Base-by-base conservation (phyloP, 2,329 filamentous ascomycete genomes). In the Calonectria henricotiae region DNA sequence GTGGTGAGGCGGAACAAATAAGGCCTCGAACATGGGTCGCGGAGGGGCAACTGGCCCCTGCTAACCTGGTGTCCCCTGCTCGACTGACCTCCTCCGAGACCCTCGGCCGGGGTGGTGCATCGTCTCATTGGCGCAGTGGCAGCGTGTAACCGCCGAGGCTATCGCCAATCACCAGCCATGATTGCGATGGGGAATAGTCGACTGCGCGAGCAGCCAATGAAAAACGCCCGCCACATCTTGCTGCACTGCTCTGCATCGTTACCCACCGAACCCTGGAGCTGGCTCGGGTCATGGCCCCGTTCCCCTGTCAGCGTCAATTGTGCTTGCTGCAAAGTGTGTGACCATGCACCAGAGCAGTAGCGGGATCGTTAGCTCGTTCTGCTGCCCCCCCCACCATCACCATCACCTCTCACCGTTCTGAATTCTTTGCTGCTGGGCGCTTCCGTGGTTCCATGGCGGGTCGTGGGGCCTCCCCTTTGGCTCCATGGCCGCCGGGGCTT, bases 101-200 rank as follows among this genome's bases (percentile, higher is more conserved):
- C 47, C 55, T 69, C 60, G 67, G 54, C 63, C 69, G 62, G 54
- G 44, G 76, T 74, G 78, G 75, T 67, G 75, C 75, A 76, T 44
- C 54, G 58, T 65, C 66, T 80, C 68, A 84, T 85, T 83, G 82
- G 83, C 68, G 70, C 32, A 49, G 62, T 61, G 69, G 47, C 66
- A 47, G 63, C 71, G 75, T 81, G 77, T 84, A 85, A 79, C 83
- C 83, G 83, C 83, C 83, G 79, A 80, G 62, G 76, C 55, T 65
- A 66, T 74, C 74, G 68, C 80, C 75, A 80, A 79, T 79, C 75
- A 79, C 74, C 71, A 76, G 74, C 74, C 68, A 64, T 71, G 69
- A 67, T 71, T 37, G 58, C 72, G 55, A 30, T 55, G 47, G 58
- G 43, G 61, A 35, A 60, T 64, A 32, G 63, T 67, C 37, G 47